These are phyloP conservation scores for Marasmius sp. DNA, from an alignment of 1,284 basidiomycete genomes.

Conservation along the genomic window DNA sequence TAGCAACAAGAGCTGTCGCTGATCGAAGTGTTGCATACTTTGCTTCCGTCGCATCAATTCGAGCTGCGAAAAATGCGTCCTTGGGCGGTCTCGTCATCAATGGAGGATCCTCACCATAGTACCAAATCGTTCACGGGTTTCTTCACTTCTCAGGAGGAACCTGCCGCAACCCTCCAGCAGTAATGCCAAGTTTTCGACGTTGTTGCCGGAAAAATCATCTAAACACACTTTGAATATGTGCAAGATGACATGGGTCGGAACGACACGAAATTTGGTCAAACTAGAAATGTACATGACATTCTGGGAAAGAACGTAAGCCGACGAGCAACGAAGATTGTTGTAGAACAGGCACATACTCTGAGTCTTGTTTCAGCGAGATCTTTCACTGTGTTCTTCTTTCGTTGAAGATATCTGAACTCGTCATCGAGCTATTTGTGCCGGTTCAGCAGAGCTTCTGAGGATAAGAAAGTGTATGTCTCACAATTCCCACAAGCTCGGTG, in stretches of 20 bases:
- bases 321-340: neutral
- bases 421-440: conserved; percentile 76
- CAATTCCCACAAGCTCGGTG: conserved; percentile 75
- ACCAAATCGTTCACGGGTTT: conserved; percentile 82
- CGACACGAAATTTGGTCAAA: conserved; percentile 94
- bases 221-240: conserved; percentile 97
- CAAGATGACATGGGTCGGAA: conserved; percentile 88
- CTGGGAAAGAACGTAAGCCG: conserved; percentile 38
- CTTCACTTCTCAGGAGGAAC: conserved; percentile 86
- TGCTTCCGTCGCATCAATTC: conserved; percentile 96
- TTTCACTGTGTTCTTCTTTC: conserved; percentile 89
- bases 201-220: conserved; percentile 91
- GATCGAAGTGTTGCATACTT: conserved; percentile 88
- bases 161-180: conserved; percentile 94
- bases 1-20: conserved; percentile 84
- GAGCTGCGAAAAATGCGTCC: conserved; percentile 49
- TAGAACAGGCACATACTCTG: conserved; percentile 55
- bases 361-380: conserved; percentile 84
- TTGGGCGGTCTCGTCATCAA: conserved; percentile 18
- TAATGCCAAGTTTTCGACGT: conserved; percentile 92
- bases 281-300: conserved; percentile 90
- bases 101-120: conserved; percentile 60
- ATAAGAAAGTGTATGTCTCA: conserved; percentile 39
- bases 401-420: conserved; percentile 94
- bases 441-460: neutral